Conservation (phyloP, 345 rosid species). For the Passiflora organensis region DNA sequence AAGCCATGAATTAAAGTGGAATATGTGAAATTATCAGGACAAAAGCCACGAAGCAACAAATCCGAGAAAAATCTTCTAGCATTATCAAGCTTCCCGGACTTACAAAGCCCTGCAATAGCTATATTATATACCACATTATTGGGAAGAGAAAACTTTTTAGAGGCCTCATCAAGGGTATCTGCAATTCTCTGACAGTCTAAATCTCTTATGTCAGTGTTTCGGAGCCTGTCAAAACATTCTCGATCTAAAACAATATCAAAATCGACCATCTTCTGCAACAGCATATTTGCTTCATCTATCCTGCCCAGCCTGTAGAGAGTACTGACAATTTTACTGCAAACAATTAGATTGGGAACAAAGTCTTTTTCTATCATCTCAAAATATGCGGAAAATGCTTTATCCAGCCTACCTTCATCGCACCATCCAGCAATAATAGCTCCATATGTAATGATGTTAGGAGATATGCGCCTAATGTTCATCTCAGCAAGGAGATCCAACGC, state of each 20-base stretch:
- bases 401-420: slow-evolving; percentile 57
- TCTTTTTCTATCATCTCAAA: slow-evolving; percentile 61
- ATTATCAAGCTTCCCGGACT: slow-evolving; percentile 53
- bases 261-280: slow-evolving; percentile 52
- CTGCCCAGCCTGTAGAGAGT: slow-evolving; percentile 50
- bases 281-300: slow-evolving; percentile 60
- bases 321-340: slow-evolving; percentile 63
- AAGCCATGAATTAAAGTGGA: slow-evolving; percentile 58
- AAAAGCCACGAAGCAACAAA: slow-evolving; percentile 41
- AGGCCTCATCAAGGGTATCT: slow-evolving; percentile 34
- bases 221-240: slow-evolving; percentile 23
- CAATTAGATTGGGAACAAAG: slow-evolving; percentile 43
- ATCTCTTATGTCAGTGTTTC: slow-evolving; percentile 18
- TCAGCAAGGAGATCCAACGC: slow-evolving; percentile 43
- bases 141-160: slow-evolving; percentile 38
- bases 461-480: slow-evolving; percentile 32
- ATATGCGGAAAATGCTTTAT: slow-evolving; percentile 51
- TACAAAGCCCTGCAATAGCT: slow-evolving; percentile 64
- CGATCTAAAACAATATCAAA: slow-evolving; percentile 37
- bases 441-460: slow-evolving; percentile 51
- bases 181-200: slow-evolving; percentile 41
- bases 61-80: slow-evolving; percentile 49
- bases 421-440: slow-evolving; percentile 60
- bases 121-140: slow-evolving; percentile 59
- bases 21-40: slow-evolving; percentile 58